Percentiles rank a stretch among this genome's conserved stretches.
Evolutionary conservation across 2,329 filamentous ascomycete species (phyloP).

Genomic region (Claviceps sp.): DNA sequence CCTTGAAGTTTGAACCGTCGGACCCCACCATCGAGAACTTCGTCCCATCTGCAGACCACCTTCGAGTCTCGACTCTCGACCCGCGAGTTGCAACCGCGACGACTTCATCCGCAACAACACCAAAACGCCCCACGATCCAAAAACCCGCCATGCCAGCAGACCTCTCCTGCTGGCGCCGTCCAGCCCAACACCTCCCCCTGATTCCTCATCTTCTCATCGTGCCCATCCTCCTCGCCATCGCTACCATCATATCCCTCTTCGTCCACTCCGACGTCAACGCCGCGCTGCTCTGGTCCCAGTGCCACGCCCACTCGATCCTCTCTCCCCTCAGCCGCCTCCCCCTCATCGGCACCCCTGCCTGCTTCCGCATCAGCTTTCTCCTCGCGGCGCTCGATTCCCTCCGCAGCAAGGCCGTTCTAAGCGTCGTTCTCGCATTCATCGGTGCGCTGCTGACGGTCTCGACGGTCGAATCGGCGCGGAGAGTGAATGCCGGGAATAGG

Average conservation of each 20-base stretch:
- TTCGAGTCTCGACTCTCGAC: too few relatives aligned
- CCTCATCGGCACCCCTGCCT: conserved; percentile 30
- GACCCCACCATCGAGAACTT: too few relatives aligned
- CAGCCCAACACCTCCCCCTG: conserved; percentile 39
- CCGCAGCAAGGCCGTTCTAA: conserved; percentile 28
- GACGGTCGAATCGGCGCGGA: conserved; percentile 35
- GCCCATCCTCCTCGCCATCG: conserved; percentile 31
- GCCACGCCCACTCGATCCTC: conserved; percentile 33
- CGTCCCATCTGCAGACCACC: too few relatives aligned
- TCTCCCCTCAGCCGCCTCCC: conserved; percentile 31
- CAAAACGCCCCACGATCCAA: background rate
- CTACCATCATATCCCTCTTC: conserved; percentile 29
- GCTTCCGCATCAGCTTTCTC: conserved; percentile 39
- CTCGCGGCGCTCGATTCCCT: conserved; percentile 26
- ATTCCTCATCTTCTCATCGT: conserved; percentile 39
- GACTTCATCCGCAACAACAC: background rate
- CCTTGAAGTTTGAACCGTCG: too few relatives aligned
- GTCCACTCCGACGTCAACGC: conserved; percentile 36
- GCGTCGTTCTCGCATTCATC: conserved; percentile 29
- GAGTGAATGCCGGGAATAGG: conserved; percentile 23
- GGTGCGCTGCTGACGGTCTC: conserved; percentile 34
- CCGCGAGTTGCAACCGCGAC: background rate
- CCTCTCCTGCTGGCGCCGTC: conserved; percentile 19
- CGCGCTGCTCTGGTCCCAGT: conserved; percentile 39
- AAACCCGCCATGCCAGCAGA: background rate